Base-by-base conservation (phyloP, 2,329 filamentous ascomycete genomes). In the Aspergillus fischeri region DNA sequence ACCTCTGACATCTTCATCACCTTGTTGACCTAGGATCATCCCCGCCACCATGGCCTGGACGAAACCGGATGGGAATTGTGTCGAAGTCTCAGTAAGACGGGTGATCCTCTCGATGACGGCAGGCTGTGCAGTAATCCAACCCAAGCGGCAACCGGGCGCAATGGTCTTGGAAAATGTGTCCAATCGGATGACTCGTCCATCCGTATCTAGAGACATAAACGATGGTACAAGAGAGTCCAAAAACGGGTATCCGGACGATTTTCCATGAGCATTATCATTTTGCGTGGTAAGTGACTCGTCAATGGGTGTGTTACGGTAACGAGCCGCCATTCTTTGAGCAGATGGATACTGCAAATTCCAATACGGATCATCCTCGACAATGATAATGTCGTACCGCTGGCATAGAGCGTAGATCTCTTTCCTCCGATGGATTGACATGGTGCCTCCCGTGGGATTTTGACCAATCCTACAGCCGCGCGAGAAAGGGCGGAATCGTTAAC, bases 161-260 rank as follows among this genome's bases (percentile, higher is more conserved):
- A 96, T 83, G 0, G 91, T 95, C 77, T 97, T 97, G 68, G 90
- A 94, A 73, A 97, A 97, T 1, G 92, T 96, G 73, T 97, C 93
- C 3, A 97, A 82, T 49, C 92, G 88, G 57, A 97, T 82, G 45
- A 97, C 92, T 38, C 93, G 88, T 56, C 93, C 93, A 65, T 96
- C 89, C 21, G 84, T 83, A 70, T 97, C 93, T 55, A 97, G 73
- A 60, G 82, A 88, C 47, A 97, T 78, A 73, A 90, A 96, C 0
- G 90, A 94, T 0, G 91, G 92, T 3, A 88, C 85, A 10, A 97
- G 83, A 2, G 87, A 90, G 76, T 96, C 91, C 55, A 97, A 78
- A 75, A 92, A 97, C 1, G 82, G 77, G 67, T 86, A 93, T 9
- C 91, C 91, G 0, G 86, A 80, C 4, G 82, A 84, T 47, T 77